These are phyloP conservation scores for Talaromyces albobiverticillius DNA, from an alignment of 2,329 filamentous ascomycete genomes.

Conservation along the genomic window DNA sequence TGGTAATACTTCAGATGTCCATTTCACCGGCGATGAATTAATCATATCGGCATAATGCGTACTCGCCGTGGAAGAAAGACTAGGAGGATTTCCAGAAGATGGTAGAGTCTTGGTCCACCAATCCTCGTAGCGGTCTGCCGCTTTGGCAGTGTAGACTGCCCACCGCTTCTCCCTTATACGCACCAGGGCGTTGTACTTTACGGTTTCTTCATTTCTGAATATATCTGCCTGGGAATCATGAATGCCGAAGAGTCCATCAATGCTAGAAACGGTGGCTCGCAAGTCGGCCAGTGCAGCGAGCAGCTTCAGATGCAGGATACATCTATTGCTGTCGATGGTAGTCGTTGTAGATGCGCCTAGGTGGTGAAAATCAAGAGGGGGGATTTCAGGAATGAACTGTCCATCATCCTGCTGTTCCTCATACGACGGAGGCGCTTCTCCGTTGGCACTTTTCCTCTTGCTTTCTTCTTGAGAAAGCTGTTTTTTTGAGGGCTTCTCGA, in stretches of 20 bases:
- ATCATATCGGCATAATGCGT: constrained; percentile 32
- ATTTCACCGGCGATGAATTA: constrained; percentile 26
- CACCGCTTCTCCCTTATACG: constrained; percentile 69
- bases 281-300: constrained; percentile 66
- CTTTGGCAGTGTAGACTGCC: constrained; percentile 66
- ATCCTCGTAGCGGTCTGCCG: constrained; percentile 63
- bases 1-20: constrained; percentile 49
- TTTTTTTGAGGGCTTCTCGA: not conserved
- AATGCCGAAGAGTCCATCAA: constrained; percentile 66
- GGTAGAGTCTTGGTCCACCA: constrained; percentile 58
- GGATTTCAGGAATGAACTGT: constrained; percentile 18
- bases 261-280: constrained; percentile 64
- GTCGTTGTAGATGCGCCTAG: constrained; percentile 15
- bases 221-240: constrained; percentile 46
- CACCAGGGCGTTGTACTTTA: constrained; percentile 44
- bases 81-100: constrained; percentile 15
- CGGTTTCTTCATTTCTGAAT: constrained; percentile 35
- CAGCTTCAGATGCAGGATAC: constrained; percentile 71
- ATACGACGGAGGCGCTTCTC: constrained; percentile 24
- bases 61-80: constrained; percentile 18
- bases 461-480: not conserved
- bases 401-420: constrained; percentile 15
- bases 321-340: constrained; percentile 50
- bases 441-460: not conserved
- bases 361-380: constrained; percentile 23